Base-by-base conservation (phyloP, 148 eudicot genomes). In the Heliamphora exappendiculata region DNA sequence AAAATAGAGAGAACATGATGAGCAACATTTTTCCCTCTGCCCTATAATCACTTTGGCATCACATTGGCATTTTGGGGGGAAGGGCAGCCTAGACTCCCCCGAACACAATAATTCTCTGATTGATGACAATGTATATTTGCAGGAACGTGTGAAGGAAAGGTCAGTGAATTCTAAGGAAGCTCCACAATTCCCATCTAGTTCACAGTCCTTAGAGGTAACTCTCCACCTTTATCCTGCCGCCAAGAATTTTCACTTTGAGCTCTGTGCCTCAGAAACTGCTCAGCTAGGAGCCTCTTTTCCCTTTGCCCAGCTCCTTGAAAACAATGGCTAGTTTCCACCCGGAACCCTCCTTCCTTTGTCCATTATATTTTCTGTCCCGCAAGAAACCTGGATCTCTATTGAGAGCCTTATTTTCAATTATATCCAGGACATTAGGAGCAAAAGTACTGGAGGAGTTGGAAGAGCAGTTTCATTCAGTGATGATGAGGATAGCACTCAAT, bases 81-180 rank as follows among this genome's bases (percentile, higher is more conserved):
- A 57, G 6, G 64, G 34, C 37, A 16, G 34, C 34, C 66, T 58
- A 26, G 50, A 34, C 60, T 12, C 53, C 53, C 36, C 34, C 22
- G 8, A 4, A 49, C 14, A 26, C 39, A 44, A 62, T 24, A 63
- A 33, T 44, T 45, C 62, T 29, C 17, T 59, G 31, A 12, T 20
- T 44, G 26, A 11, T 60, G 33, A 49, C 7, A 71, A 8, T 67
- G 53, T 53, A 37, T 41, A n/a, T 78, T 63, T 85, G 71, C 85
- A 94, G 98, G 96, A 92, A 67, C 96, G 96, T 63, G 89, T 92
- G 67, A 92, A 92, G 80, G 90, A 87, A 76, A 89, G 94, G 78
- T 84, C 87, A 65, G 75, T 68, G 73, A 84, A 63, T 8, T 70
- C 90, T 42, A 90, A 84, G 80, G 93, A 89, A 50, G 81, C 75